Evolutionary conservation across 495 filamentous ascomycete species (phyloP).

Genomic region (Penicillium chermesinum): DNA sequence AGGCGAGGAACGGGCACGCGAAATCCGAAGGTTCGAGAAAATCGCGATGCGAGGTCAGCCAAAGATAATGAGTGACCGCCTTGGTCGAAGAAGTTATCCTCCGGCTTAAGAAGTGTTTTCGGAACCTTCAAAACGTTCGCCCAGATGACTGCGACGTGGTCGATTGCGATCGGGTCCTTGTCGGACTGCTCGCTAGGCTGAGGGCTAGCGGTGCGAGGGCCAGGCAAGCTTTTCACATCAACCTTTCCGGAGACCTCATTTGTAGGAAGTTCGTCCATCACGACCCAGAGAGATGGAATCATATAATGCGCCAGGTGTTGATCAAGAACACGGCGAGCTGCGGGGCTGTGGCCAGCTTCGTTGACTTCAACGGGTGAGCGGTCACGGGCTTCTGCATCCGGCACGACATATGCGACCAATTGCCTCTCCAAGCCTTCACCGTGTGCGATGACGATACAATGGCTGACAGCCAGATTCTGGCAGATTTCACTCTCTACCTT

Average conservation of each 20-base stretch:
- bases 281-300: slow-evolving; percentile 64
- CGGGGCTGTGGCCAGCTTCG: slow-evolving; percentile 54
- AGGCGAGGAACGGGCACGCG: slow-evolving; percentile 57
- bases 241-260: slow-evolving; percentile 65
- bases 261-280: slow-evolving; percentile 55
- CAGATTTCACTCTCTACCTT: slow-evolving; percentile 70
- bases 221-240: slow-evolving; percentile 56
- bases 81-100: slow-evolving; percentile 64
- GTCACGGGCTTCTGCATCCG: slow-evolving; percentile 48
- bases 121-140: slow-evolving; percentile 53
- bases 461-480: slow-evolving; percentile 53
- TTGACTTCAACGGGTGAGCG: slow-evolving; percentile 53
- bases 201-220: slow-evolving; percentile 39
- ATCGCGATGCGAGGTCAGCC: slow-evolving; percentile 54
- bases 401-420: slow-evolving; percentile 63
- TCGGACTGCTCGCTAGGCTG: slow-evolving; percentile 36
- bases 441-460: slow-evolving; percentile 54
- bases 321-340: slow-evolving; percentile 49
- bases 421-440: slow-evolving; percentile 63
- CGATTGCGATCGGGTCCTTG: slow-evolving; percentile 48
- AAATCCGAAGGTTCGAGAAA: slow-evolving; percentile 57
- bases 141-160: slow-evolving; percentile 57
- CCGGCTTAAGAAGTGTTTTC: slow-evolving; percentile 47
- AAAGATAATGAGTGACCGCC: slow-evolving; percentile 68
- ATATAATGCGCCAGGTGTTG: slow-evolving; percentile 63